A percentile compares a stretch with the other conserved stretches of the same genome.
Conservation (phyloP, 257 asterid genomes). For the Echites panduratus region DNA sequence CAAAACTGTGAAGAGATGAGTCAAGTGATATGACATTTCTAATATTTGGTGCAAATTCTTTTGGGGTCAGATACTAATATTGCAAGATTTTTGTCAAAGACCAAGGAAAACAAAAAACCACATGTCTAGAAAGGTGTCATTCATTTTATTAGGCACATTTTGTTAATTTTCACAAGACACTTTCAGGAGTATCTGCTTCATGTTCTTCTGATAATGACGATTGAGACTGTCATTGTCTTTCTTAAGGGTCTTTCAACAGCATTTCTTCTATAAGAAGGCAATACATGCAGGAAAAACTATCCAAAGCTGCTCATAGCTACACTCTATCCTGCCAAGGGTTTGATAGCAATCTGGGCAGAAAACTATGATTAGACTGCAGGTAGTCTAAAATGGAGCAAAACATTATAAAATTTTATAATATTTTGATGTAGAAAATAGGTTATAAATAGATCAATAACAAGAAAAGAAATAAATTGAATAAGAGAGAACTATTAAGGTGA, state of each 20-base stretch:
- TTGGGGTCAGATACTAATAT: not conserved
- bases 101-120: not conserved
- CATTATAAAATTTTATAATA: no score
- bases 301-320: no score
- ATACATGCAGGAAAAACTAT: no score
- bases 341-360: no score
- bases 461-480: no score
- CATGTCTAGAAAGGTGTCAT: not conserved
- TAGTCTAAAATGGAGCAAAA: no score
- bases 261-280: not conserved
- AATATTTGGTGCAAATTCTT: not conserved
- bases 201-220: not conserved
- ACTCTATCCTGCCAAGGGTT: no score
- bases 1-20: not conserved
- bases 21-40: not conserved
- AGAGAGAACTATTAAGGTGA: no score
- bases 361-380: no score
- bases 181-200: not conserved
- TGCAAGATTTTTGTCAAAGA: not conserved
- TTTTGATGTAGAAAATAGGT: no score
- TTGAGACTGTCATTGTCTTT: not conserved
- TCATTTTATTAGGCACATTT: not conserved
- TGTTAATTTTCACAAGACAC: not conserved
- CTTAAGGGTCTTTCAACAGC: not conserved
- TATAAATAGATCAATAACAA: no score